Evolutionary conservation across 208 protist genomes (phyloP).

Genomic region (Polymyxa betae): DNA sequence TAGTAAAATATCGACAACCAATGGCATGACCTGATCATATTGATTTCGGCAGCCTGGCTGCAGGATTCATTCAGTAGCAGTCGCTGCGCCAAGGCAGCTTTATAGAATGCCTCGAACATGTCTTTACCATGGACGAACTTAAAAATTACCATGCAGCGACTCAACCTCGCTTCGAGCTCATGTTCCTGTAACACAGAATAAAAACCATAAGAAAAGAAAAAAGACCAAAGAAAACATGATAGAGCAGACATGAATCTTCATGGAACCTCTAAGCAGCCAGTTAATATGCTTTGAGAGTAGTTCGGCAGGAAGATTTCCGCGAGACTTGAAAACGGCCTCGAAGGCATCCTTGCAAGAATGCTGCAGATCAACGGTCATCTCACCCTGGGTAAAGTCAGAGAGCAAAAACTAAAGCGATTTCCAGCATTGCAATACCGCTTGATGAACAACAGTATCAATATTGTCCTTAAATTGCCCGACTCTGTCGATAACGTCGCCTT

Average conservation of each 20-base stretch:
- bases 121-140: constrained; percentile 50
- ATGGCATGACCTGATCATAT: constrained; percentile 7
- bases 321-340: neutral
- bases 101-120: constrained; percentile 54
- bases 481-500: constrained; percentile 8
- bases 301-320: constrained; percentile 1
- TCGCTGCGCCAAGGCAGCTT: neutral
- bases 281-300: neutral
- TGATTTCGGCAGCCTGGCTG: neutral
- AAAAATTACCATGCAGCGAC: constrained; percentile 49
- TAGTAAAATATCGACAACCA: neutral
- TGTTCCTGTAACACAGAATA: neutral
- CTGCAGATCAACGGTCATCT: neutral
- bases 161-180: neutral
- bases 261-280: neutral
- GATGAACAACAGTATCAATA: neutral
- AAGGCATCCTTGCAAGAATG: constrained; percentile 32
- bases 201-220: neutral
- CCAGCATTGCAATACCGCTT: neutral
- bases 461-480: neutral
- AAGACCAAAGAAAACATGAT: neutral
- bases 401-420: no score
- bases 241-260: neutral
- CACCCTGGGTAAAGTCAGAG: neutral
- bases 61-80: neutral